Base-by-base conservation (phyloP, 345 rosid genomes). In the Eucalyptus marginata region DNA sequence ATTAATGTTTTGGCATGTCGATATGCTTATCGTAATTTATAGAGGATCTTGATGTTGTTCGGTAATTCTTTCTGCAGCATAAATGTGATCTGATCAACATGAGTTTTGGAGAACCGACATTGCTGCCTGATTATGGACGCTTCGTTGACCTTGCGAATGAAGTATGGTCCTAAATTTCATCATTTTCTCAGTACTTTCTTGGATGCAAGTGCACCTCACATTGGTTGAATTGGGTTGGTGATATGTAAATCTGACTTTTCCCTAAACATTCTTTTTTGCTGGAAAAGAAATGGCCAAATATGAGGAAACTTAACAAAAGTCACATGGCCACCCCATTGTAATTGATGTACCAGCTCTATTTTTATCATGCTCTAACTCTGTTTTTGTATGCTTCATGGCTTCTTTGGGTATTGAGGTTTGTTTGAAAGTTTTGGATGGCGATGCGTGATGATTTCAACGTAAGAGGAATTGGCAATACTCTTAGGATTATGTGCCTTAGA, bases 61-160 rank as follows among this genome's bases (percentile, higher is more conserved):
- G 24, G 66, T 46, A 25, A 86, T 59, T 87, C 64, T 50, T 80
- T 88, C 51, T 92, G 90, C 98, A 98, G 99, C 98, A 97, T 92
- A 97, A 97, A 92, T 98, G 99, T 92, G 98, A 96, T 91, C 95
- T 98, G 86, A 96, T 98, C 96, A 98, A 98, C 93, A 97, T 98
- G 99, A 98, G 99, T 91, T 98, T 94, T 90, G 99, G 99, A 90
- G 99, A 96, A 90, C 91, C 97, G 91, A 80, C 98, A 25, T 88
- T 96, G 84, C 94, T 98, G 83, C 99, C 99, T 56, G 98, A 97
- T 90, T 98, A 98, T 90, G 99, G 99, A 71, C 98, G 99, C 90
- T 98, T 98, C 91, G 96, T 96, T 90, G 99, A 98, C 92, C 96
- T 98, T 92, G 99, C 94, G 80, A 94, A 96, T 90, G 99, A 98